Base-by-base conservation (phyloP, 2,329 filamentous ascomycete genomes). In the Chaetoscypha palmicola region DNA sequence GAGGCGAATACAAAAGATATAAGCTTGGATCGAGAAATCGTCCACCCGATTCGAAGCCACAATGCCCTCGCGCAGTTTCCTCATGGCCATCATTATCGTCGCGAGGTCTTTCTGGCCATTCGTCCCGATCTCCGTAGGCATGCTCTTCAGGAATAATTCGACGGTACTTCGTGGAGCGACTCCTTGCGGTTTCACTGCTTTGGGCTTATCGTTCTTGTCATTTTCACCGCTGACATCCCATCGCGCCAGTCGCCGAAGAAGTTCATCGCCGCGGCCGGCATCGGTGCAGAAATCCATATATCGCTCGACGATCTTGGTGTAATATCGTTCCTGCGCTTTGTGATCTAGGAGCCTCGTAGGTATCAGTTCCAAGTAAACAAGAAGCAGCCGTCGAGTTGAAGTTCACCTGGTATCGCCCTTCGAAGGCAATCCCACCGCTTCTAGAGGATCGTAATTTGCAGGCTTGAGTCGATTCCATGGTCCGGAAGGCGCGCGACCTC, bases 21-120 rank as follows among this genome's bases (percentile, higher is more conserved):
- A 95, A 12, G 82, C 86, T 55, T 89, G 81, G n/a, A 85, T 79
- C 1, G 91, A 82, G 64, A 98, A 98, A 41, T 77, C 71, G 60
- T 95, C 86, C 26, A 73, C 70, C 16, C 90, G 79, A 41, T 80
- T 78, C 7, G 85, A 81, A 10, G 86, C 86, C 2, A 94, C 78
- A 37, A 97, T 82, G 19, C 83, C 90, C 68, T 98, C 92, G 45
- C 92, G 81, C 23, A 98, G 77, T 64, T 96, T 97, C 50, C 92
- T 82, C 61, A 97, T 81, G 2, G 91, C 86, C 57, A 86, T 77
- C 42, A 96, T 73, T 41, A 97, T 79, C 16, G 77, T 78, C 2
- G 82, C 76, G 22, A 96, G 74, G 52, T 85, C 80, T 53, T 78
- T 76, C 41, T 55, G 55, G 19, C 48, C 46, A 28, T 43, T 38